phyloP scores from a whole-genome alignment of 768 basidiomycete species.

The Mycena amicta region DNA sequence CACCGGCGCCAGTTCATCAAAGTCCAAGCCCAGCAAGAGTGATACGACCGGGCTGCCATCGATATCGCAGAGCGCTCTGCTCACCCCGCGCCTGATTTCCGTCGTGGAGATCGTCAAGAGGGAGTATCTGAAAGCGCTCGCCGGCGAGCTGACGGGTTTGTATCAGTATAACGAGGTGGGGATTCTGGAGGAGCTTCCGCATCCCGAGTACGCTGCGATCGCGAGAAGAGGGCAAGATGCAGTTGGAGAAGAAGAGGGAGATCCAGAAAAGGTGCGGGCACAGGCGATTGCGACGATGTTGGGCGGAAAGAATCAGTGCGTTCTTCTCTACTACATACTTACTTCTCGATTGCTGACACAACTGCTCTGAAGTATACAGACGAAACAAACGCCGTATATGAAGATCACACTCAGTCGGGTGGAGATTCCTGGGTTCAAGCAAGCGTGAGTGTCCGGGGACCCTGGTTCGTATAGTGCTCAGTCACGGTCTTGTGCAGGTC shows the following conservation, averaged over 20 bases:
- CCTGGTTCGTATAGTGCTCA: not conserved
- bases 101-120: slow-evolving; percentile 87
- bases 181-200: slow-evolving; percentile 51
- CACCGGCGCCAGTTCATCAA: too few relatives aligned
- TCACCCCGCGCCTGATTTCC: slow-evolving; percentile 67
- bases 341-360: not conserved
- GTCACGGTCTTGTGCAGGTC: not conserved
- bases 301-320: slow-evolving; percentile 66
- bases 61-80: slow-evolving; percentile 38
- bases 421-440: slow-evolving; percentile 43
- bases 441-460: slow-evolving; percentile 44
- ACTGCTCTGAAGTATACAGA: slow-evolving; percentile 45
- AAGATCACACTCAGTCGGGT: slow-evolving; percentile 61
- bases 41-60: too few relatives aligned
- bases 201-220: slow-evolving; percentile 6
- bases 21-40: too few relatives aligned
- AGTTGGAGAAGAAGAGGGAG: too few relatives aligned
- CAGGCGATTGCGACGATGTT: slow-evolving; percentile 46
- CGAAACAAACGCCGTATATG: slow-evolving; percentile 67
- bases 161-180: slow-evolving; percentile 80
- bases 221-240: slow-evolving; percentile 22
- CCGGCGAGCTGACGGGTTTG: slow-evolving; percentile 53
- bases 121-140: slow-evolving; percentile 64
- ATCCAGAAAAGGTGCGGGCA: slow-evolving; percentile 35
- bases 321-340: slow-evolving; percentile 29